Evolutionary conservation across 2,329 filamentous ascomycete genomes (phyloP), one percentile per base, ranked within the genome.

Genomic region (Knufia petricola): DNA sequence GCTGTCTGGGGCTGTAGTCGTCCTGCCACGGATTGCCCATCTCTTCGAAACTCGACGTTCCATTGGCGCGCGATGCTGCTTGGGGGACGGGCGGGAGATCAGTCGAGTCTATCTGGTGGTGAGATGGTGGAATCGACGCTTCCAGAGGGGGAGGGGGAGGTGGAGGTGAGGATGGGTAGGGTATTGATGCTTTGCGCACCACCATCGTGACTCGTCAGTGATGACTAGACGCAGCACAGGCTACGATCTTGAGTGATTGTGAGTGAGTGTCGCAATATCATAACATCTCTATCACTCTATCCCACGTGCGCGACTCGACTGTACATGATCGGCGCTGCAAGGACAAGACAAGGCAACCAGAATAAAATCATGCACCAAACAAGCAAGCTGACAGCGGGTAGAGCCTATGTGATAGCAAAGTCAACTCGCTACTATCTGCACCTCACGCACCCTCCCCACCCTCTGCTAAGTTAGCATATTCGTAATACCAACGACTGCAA

Each of bases 21-120:
- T 58, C 52, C 12, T 50, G 50, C 58, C 58, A 59, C 15, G 58
- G 58, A 43, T 59, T 59, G 36, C 53, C 52, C 42, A 49, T 45
- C n/a, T 55, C 53, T n/a, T 55, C 42, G 32, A 51, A 55, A 30
- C 34, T 19, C 10, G 45, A 38, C 6, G 37, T 13, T 30, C 26
- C 15, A 13, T 44, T 36, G 34, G 34, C 37, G 15, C 50, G 48
- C 28, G 28, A 42, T 10, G 50, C 37, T 21, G 42, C 17, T 17
- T 37, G 32, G 30, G 52, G 50, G 19, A 55, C 31, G 2, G 53
- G 51, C 41, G 54, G 54, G 2, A 54, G 10, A 50, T 54, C 56
- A 40, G 52, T 46, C 39, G 52, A 45, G 41, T 55, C 52, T 26
- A 55, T 48, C 9, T 53, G 31, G n/a, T 51, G 49, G 40, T 45